Evolutionary conservation across 768 basidiomycete species (phyloP), one percentile per base, ranked within the genome.

Genomic region (Termitomyces sp.): DNA sequence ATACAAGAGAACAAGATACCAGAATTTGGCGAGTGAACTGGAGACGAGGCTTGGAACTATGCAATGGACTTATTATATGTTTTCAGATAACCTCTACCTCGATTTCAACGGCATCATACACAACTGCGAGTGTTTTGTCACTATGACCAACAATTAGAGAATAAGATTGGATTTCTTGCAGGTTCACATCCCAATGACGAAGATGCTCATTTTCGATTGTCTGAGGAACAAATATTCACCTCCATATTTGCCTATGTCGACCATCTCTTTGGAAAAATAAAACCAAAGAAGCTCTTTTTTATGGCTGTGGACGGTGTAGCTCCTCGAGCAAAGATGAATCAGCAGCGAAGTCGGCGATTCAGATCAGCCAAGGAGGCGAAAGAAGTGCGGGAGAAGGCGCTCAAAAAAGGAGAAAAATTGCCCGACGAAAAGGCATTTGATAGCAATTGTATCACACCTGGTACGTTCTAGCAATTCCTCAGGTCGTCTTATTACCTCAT

Each of bases 301-400:
- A 96, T 99, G 90, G 97, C 96, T 26, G 88, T 99, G 46, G 97
- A 98, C 69, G 96, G 96, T 48, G 95, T 98, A 14, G 96, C 96
- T 0, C 96, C 96, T 4, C 79, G 96, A 46, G 96, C 96, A 34
- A 98, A 99, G 81, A 97, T 98, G 96, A 99, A 99, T 69, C 96
- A 98, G 72, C 96, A 98, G 68, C 86, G 96, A 20, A 88, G 90
- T 68, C 79, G 96, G 39, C 85, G 95, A 46, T 99, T 98, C 76
- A 79, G 96, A 56, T 94, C 95, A 0, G 95, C 95, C 7, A 93
- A 90, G 73, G 96, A 98, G 71, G 91, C 89, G 3, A 88, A 81
- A 64, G 94, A 98, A 70, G 74, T 90, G 36, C 76, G 88, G 58
- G 91, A 92, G 72, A 92, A 90, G 74, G 97, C 96, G 2, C 81